These are phyloP conservation scores for Cordyceps javanica DNA, from an alignment of 2,329 filamentous ascomycete species.

Conservation along the genomic window DNA sequence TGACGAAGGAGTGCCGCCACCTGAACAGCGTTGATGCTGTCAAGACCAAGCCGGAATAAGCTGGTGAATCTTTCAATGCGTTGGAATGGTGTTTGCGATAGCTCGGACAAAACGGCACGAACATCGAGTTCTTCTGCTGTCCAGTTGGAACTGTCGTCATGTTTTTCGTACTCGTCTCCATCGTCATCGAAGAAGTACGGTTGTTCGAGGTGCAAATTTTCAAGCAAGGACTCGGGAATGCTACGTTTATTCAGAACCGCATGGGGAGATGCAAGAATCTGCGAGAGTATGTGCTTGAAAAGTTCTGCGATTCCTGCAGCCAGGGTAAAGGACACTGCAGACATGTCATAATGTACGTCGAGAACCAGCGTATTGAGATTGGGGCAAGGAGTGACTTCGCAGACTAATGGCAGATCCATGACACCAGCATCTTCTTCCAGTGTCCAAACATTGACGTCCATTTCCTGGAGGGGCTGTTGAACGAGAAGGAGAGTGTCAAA, in stretches of 20 bases:
- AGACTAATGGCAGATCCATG: conserved; percentile 73
- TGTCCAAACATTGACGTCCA: conserved; percentile 51
- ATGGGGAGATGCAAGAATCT: conserved; percentile 24
- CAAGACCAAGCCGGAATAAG: conserved; percentile 82
- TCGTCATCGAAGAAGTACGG: conserved; percentile 19
- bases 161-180: conserved; percentile 10
- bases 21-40: conserved; percentile 84
- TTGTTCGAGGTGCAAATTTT: conserved; percentile 14
- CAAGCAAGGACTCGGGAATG: conserved; percentile 19
- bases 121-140: conserved; percentile 31
- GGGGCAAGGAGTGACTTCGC: conserved; percentile 60
- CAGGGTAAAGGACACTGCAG: conserved; percentile 24
- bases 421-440: conserved; percentile 50
- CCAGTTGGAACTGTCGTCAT: conserved; percentile 11
- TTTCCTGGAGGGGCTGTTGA: conserved; percentile 56
- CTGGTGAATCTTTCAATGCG: conserved; percentile 57
- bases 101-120: conserved; percentile 48
- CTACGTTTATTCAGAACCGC: conserved; percentile 15
- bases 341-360: conserved; percentile 57
- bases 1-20: conserved; percentile 62
- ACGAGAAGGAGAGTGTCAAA: conserved; percentile 80
- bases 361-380: conserved; percentile 47
- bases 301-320: conserved; percentile 23
- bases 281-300: conserved; percentile 25
- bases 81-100: conserved; percentile 46